Conservation (phyloP, 805 yeast genomes). For the Candida berthetii region DNA sequence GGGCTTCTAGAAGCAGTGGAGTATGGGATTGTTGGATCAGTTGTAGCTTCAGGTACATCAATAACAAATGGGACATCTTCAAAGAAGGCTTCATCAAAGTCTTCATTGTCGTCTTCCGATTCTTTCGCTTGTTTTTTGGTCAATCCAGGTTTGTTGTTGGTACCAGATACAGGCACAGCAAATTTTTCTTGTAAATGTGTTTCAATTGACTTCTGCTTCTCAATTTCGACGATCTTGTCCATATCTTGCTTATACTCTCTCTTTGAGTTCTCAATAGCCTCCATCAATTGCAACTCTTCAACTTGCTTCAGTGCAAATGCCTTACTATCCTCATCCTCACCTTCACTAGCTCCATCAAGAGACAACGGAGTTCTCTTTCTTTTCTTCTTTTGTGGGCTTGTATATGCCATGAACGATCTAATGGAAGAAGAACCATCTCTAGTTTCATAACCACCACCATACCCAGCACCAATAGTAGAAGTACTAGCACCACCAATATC, state of each 20-base stretch:
- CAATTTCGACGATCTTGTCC: conserved; percentile 17
- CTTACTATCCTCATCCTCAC: conserved; percentile 14
- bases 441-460: too few relatives aligned
- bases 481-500: conserved; percentile 8
- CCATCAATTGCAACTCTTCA: conserved; percentile 28
- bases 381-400: conserved; percentile 11
- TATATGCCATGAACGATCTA: conserved; percentile 12
- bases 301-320: conserved; percentile 19
- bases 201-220: conserved; percentile 2
- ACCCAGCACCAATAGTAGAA: too few relatives aligned
- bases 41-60: too few relatives aligned
- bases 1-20: too few relatives aligned
- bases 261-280: conserved; percentile 39
- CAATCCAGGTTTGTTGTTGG: conserved; percentile 22
- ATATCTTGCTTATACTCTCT: conserved; percentile 38
- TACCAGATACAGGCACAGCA: too few relatives aligned
- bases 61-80: conserved; percentile 23
- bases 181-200: conserved; percentile 8
- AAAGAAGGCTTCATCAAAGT: conserved; percentile 13
- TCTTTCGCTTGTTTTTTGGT: conserved; percentile 25
- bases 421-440: conserved; percentile 10
- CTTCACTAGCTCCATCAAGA: conserved; percentile 12
- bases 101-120: conserved; percentile 22
- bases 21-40: too few relatives aligned
- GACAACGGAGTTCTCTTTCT: conserved; percentile 1